A percentile compares a stretch with the other conserved stretches of the same genome.
Evolutionary conservation across 352 stramenopile species (phyloP).

Genomic region (Phytopythium ostracodes): DNA sequence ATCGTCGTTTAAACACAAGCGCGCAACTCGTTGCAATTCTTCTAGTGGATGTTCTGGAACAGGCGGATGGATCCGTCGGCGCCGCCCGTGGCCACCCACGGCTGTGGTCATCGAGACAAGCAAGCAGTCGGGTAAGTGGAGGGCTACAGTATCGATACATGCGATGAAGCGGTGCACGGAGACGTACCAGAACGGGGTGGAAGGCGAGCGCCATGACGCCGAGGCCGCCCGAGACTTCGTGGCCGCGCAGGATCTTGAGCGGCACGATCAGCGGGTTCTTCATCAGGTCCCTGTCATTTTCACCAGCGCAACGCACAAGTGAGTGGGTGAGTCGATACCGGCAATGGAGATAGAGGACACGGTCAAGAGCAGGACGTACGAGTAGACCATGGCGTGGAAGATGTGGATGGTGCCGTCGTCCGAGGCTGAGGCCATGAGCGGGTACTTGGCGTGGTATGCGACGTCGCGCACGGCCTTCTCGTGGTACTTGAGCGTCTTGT

Average conservation of each 20-base stretch:
- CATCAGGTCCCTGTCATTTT: conserved; percentile 90
- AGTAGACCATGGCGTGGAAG: conserved; percentile 99
- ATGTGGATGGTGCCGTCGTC: conserved; percentile 99
- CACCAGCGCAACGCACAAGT: conserved; percentile 1
- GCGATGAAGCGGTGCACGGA: not conserved
- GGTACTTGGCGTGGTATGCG: conserved; percentile 94
- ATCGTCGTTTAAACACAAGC: not conserved
- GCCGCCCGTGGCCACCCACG: conserved; percentile 93
- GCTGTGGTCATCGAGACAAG: conserved; percentile 26
- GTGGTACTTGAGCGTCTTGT: conserved; percentile 99
- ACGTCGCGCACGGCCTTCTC: conserved; percentile 95
- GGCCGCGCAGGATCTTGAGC: conserved; percentile 97
- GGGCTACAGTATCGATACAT: not conserved
- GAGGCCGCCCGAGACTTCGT: conserved; percentile 91
- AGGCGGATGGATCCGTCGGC: conserved; percentile 95
- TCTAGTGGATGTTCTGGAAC: conserved; percentile 96
- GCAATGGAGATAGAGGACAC: too few species aligned
- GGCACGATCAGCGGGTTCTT: conserved; percentile 99
- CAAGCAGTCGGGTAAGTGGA: conserved; percentile 13
- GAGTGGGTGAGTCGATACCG: conserved; percentile 4
- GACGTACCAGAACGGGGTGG: conserved; percentile 94
- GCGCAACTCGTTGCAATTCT: conserved; percentile 1
- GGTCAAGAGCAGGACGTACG: too few species aligned
- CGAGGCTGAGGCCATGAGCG: conserved; percentile 97
- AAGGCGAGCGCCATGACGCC: conserved; percentile 96